Percentiles rank a stretch among this genome's conserved stretches.
Evolutionary conservation across 495 filamentous ascomycete genomes (phyloP).

Genomic region (Pyrenula aspistea): DNA sequence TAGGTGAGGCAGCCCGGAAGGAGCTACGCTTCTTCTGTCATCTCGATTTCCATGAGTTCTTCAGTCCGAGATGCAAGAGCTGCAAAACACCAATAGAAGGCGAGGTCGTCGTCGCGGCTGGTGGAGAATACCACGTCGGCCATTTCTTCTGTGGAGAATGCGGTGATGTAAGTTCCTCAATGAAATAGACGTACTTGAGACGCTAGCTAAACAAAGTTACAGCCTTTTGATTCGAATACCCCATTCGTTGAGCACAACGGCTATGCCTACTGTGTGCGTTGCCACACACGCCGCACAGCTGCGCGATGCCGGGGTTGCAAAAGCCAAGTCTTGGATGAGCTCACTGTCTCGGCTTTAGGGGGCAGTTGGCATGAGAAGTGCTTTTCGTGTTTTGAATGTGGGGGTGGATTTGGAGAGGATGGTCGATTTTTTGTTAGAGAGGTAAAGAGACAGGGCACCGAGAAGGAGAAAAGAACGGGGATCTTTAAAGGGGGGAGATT

Average conservation of each 20-base stretch:
- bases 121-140: conserved; percentile 89
- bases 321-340: conserved; percentile 72
- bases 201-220: conserved; percentile 7
- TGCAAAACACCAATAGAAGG: conserved; percentile 98
- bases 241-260: conserved; percentile 97
- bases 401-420: conserved; percentile 43
- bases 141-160: conserved; percentile 99
- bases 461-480: conserved; percentile 22
- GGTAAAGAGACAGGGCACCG: conserved; percentile 37
- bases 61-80: conserved; percentile 84
- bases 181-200: conserved; percentile 3
- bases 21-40: conserved; percentile 86
- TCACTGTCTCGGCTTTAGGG: conserved; percentile 76
- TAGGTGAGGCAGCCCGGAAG: conserved; percentile 42
- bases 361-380: conserved; percentile 90
- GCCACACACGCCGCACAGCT: conserved; percentile 81
- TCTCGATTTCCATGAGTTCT: conserved; percentile 93
- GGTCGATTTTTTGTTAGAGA: conserved; percentile 54
- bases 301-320: conserved; percentile 80
- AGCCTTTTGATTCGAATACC: conserved; percentile 66
- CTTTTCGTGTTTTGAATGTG: conserved; percentile 71
- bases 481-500: conserved; percentile 28
- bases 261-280: conserved; percentile 95
- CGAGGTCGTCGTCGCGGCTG: conserved; percentile 85
- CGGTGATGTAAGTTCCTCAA: conserved; percentile 64